Conservation (phyloP, 345 rosid genomes). For the Moricandia moricandioides region DNA sequence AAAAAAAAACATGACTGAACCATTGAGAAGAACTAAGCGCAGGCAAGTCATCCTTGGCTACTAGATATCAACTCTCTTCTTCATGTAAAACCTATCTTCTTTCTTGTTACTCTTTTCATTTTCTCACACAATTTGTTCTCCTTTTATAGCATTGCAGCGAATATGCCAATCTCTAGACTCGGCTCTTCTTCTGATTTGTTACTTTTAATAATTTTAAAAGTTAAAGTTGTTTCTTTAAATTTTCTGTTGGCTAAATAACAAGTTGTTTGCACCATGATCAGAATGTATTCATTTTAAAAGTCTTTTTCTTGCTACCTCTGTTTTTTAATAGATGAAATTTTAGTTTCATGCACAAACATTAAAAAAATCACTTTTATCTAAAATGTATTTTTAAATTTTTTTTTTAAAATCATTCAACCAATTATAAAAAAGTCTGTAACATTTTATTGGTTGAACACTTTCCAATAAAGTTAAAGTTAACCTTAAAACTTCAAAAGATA, state of each 20-base stretch:
- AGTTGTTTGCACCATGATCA: slow-evolving; percentile 7
- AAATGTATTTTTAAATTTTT: too few relatives aligned
- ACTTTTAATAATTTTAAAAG: not conserved
- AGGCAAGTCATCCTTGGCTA: not conserved
- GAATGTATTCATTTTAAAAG: slow-evolving; percentile 13
- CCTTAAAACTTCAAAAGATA: too few relatives aligned
- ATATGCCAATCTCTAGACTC: not conserved
- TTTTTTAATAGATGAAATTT: too few relatives aligned
- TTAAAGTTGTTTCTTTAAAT: not conserved
- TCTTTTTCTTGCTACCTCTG: not conserved
- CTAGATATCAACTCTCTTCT: slow-evolving; percentile 20
- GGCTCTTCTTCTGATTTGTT: not conserved
- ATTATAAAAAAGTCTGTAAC: too few relatives aligned
- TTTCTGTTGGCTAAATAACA: not conserved
- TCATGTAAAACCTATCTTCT: slow-evolving; percentile 30
- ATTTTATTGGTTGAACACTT: too few relatives aligned
- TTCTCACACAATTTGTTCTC: not conserved
- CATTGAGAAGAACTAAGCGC: not conserved
- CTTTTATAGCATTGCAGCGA: slow-evolving; percentile 20
- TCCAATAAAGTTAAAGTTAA: too few relatives aligned
- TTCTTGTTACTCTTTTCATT: not conserved
- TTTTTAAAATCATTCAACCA: too few relatives aligned
- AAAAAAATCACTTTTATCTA: too few relatives aligned
- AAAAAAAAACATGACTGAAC: not conserved
- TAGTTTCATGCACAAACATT: too few relatives aligned